Evolutionary conservation across 2,329 filamentous ascomycete species (phyloP).

Genomic region (Nemania sp.): DNA sequence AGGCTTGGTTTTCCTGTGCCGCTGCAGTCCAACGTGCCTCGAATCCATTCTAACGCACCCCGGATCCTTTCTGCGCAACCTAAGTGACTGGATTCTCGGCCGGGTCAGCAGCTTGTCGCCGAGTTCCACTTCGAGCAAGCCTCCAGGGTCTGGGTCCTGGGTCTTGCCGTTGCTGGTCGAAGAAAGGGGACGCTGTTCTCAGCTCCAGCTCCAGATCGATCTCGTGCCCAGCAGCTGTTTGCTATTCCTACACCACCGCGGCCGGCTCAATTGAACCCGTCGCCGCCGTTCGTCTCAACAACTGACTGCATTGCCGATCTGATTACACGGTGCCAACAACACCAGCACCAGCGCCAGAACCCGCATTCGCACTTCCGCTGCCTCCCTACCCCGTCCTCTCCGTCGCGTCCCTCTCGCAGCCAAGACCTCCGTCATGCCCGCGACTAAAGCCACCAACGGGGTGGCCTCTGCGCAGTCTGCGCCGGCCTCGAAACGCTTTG

Average conservation of each 20-base stretch:
- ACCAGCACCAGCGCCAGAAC: too few species aligned
- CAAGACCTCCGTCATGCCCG: slow-evolving; percentile 27
- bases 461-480: slow-evolving; percentile 24
- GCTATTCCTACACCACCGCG: slow-evolving; percentile 20
- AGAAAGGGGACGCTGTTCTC: slow-evolving; percentile 2
- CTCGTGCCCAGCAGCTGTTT: slow-evolving; percentile 11
- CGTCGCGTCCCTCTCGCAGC: neutral
- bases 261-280: slow-evolving; percentile 19
- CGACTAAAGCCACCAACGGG: slow-evolving; percentile 30
- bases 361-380: neutral
- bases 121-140: slow-evolving; percentile 14
- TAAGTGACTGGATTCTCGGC: neutral
- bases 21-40: neutral
- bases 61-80: neutral
- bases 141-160: slow-evolving; percentile 16
- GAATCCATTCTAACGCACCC: neutral
- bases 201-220: slow-evolving; percentile 2
- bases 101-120: too few species aligned
- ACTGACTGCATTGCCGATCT: slow-evolving; percentile 27
- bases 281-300: neutral
- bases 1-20: neutral
- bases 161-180: neutral
- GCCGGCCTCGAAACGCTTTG: slow-evolving; percentile 47
- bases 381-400: neutral
- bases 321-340: too few species aligned